Evolutionary conservation across 306 rosid species (phyloP).

Genomic region (Morella rubra): DNA sequence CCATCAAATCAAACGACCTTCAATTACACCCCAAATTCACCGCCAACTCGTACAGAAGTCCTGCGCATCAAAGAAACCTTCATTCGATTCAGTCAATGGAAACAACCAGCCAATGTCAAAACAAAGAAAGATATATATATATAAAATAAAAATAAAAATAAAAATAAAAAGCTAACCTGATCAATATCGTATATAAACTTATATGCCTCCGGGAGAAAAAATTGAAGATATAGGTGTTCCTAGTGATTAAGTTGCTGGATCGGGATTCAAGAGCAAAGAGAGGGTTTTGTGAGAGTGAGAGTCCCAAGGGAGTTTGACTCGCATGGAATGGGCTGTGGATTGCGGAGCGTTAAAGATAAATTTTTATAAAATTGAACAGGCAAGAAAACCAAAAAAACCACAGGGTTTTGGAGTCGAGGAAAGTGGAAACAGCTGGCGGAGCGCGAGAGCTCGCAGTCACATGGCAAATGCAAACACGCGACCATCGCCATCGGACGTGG

Average conservation of each 20-base stretch:
- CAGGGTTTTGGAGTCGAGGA: background rate
- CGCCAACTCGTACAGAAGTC: background rate
- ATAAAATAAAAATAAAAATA: background rate
- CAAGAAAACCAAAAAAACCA: background rate
- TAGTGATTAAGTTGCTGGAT: background rate
- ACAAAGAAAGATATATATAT: background rate
- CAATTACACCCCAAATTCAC: slow-evolving; percentile 7
- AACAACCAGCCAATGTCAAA: background rate
- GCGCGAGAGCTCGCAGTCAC: background rate
- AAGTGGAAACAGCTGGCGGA: slow-evolving; percentile 29
- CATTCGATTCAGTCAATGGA: slow-evolving; percentile 1
- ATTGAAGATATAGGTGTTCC: background rate
- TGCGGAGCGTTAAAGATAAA: background rate
- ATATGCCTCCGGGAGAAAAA: slow-evolving; percentile 4
- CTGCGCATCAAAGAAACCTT: background rate
- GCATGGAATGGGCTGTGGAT: background rate
- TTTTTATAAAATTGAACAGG: background rate
- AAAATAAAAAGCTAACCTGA: background rate
- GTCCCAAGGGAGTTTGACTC: too few species aligned
- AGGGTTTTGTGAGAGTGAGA: background rate
- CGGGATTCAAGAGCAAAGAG: background rate
- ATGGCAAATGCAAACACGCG: slow-evolving; percentile 12
- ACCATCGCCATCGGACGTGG: slow-evolving; percentile 38
- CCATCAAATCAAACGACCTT: slow-evolving; percentile 24
- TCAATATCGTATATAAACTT: background rate